Base-by-base conservation (phyloP, 768 basidiomycete species). In the Lentinula boryana region DNA sequence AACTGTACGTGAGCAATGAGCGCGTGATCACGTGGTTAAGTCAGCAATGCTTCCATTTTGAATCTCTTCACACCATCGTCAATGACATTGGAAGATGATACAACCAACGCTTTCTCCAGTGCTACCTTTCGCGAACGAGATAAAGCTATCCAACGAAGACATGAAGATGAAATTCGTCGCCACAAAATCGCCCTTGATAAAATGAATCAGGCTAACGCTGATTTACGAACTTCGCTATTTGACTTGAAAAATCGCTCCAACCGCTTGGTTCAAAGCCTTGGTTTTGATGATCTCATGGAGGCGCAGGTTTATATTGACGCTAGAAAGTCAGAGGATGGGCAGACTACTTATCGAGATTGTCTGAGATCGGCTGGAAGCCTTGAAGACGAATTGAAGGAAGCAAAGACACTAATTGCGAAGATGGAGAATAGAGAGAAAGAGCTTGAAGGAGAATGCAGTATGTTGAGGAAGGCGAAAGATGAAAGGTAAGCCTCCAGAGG, bases 271-370 rank as follows among this genome's bases (percentile, higher is more conserved):
- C 63, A 67, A 6, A 68, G 68, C 1, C 72, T 85, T 48, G 84
- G 82, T 0, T 84, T 80, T 62, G 63, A 67, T 2, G 71, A 76
- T 52, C 65, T 80, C 2, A 70, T 69, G 9, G 80, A 82, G 33
- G 78, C 80, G 0, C 76, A 81, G 58, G 68, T 73, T 6, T 67
- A 69, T 8, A 68, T 82, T 33, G 75, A 78, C 38, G 71, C 73
- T 2, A 66, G 74, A 2, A 76, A 75, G 41, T 8, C 51, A 13
- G 51, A 23, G 32, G 8, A 53, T 16, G 60, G 70, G 21, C 71
- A 72, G 4, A 54, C 71, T 0, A 62, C 74, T 4, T 80, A 76
- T 58, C 70, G 69, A 58, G 73, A 75, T 16, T 73, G 73, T 60
- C 63, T 76, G 27, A 72, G 74, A 32, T 74, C 71, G 9, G 65